Percentiles rank a stretch among this genome's conserved stretches.
Conservation (phyloP, 208 protist genomes). For the Acanthamoeba lenticulata region DNA sequence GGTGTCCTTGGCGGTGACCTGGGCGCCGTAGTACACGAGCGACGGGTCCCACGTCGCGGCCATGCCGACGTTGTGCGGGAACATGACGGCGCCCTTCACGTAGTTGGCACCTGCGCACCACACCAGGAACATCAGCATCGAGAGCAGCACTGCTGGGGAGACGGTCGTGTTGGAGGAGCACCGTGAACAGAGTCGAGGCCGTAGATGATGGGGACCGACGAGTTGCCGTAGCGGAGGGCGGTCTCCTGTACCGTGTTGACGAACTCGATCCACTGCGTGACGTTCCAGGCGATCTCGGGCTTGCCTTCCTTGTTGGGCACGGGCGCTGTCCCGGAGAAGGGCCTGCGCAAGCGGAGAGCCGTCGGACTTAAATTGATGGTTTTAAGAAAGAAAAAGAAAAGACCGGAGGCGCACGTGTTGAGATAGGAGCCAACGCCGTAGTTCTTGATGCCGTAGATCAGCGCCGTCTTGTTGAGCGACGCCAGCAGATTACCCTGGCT, state of each 20-base stretch:
- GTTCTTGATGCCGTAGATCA: conserved; percentile 49
- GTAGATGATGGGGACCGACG: conserved; percentile 77
- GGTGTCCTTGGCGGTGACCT: conserved; percentile 74
- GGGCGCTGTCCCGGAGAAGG: neutral
- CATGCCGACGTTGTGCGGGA: conserved; percentile 74
- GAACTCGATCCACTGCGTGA: conserved; percentile 67
- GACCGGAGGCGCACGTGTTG: neutral
- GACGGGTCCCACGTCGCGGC: conserved; percentile 69
- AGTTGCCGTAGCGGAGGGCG: conserved; percentile 65
- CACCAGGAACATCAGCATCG: neutral
- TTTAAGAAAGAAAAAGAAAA: too few species aligned
- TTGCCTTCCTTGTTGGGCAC: neutral
- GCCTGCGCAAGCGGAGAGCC: too few species aligned
- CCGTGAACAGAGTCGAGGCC: conserved; percentile 79
- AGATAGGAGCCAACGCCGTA: conserved; percentile 56
- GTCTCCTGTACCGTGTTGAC: conserved; percentile 64
- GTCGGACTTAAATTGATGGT: too few species aligned
- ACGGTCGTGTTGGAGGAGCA: neutral
- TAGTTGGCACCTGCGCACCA: conserved; percentile 1
- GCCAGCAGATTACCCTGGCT: conserved; percentile 2
- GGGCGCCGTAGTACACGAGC: neutral
- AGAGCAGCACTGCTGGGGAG: neutral
- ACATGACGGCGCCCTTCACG: conserved; percentile 59
- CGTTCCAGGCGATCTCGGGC: conserved; percentile 50
- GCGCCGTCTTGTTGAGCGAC: conserved; percentile 48